A percentile compares a stretch with the other conserved stretches of the same genome.
These are phyloP conservation scores for Psilocybe mexicana DNA, from an alignment of 1,284 basidiomycete species.

Conservation along the genomic window DNA sequence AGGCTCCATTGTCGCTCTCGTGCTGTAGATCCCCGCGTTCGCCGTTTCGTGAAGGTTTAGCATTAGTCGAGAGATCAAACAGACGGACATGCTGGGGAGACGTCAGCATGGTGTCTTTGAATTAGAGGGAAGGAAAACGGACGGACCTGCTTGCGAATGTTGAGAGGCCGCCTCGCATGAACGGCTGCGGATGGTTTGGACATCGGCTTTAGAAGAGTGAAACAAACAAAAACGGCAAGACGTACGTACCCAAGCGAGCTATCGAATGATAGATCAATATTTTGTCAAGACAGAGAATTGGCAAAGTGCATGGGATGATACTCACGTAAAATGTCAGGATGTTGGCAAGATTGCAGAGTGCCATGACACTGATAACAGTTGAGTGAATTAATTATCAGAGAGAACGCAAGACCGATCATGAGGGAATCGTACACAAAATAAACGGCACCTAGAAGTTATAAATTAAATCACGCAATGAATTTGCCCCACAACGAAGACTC, in stretches of 20 bases:
- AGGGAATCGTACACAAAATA: slow-evolving; percentile 35
- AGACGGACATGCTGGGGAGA: slow-evolving; percentile 34
- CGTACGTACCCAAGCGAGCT: slow-evolving; percentile 27
- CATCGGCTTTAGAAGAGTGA: too few relatives aligned
- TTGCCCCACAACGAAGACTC: slow-evolving; percentile 7
- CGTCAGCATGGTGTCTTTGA: neutral
- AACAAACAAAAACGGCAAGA: too few relatives aligned
- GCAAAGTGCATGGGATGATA: neutral
- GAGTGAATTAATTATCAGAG: too few relatives aligned
- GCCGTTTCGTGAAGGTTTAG: slow-evolving; percentile 41
- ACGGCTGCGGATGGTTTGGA: slow-evolving; percentile 27
- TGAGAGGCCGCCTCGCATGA: slow-evolving; percentile 39
- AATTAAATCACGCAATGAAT: neutral
- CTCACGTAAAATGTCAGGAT: slow-evolving; percentile 44
- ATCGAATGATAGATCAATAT: neutral
- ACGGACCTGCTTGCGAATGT: slow-evolving; percentile 42
- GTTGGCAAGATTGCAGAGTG: slow-evolving; percentile 40
- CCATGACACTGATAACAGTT: slow-evolving; percentile 35
- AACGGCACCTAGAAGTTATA: slow-evolving; percentile 31
- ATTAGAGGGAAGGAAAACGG: neutral
- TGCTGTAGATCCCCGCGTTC: slow-evolving; percentile 31
- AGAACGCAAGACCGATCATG: too few relatives aligned
- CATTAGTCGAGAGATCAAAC: slow-evolving; percentile 43
- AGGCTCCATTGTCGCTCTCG: slow-evolving; percentile 4
- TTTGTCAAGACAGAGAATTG: neutral